phyloP scores from a whole-genome alignment of 192 early-diverging fungal species.

The Podila clonocystis region DNA sequence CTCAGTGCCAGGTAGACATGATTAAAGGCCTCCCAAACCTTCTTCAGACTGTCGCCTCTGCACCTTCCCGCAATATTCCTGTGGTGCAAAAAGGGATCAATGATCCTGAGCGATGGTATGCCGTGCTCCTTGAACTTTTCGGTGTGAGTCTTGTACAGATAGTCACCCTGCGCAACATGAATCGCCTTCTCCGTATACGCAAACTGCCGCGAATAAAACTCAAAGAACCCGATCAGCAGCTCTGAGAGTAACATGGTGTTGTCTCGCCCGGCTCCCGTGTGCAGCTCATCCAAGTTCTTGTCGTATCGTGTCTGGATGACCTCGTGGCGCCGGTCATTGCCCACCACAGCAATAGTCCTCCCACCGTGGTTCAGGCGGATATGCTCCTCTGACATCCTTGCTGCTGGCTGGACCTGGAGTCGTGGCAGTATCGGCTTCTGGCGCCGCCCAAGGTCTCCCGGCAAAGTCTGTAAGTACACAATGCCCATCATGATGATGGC shows the following conservation, averaged over 20 bases:
- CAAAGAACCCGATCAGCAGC: conserved; percentile 35
- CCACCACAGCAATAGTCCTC: neutral
- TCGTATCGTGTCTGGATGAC: conserved; percentile 30
- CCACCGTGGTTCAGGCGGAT: conserved; percentile 19
- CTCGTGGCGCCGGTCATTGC: neutral
- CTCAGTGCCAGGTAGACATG: conserved; percentile 34
- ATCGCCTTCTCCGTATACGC: conserved; percentile 16
- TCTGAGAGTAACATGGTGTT: conserved; percentile 17
- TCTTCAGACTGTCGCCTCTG: conserved; percentile 13
- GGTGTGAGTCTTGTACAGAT: conserved; percentile 11
- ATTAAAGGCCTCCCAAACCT: conserved; percentile 35
- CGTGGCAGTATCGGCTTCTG: conserved; percentile 17
- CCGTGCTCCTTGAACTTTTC: conserved; percentile 14
- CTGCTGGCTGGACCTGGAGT: conserved; percentile 31
- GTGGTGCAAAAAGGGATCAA: conserved; percentile 45
- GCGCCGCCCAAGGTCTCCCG: neutral
- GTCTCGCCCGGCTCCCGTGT: conserved; percentile 9
- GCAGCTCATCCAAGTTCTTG: conserved; percentile 20
- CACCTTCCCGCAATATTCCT: conserved; percentile 29
- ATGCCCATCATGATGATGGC: conserved; percentile 44
- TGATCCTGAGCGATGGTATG: conserved; percentile 15
- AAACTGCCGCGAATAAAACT: conserved; percentile 31
- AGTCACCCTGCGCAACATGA: conserved; percentile 3
- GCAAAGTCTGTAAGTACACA: conserved; percentile 17
- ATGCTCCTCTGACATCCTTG: conserved; percentile 17